phyloP scores from a whole-genome alignment of 495 filamentous ascomycete species.

The Achaetomiella virescens region DNA sequence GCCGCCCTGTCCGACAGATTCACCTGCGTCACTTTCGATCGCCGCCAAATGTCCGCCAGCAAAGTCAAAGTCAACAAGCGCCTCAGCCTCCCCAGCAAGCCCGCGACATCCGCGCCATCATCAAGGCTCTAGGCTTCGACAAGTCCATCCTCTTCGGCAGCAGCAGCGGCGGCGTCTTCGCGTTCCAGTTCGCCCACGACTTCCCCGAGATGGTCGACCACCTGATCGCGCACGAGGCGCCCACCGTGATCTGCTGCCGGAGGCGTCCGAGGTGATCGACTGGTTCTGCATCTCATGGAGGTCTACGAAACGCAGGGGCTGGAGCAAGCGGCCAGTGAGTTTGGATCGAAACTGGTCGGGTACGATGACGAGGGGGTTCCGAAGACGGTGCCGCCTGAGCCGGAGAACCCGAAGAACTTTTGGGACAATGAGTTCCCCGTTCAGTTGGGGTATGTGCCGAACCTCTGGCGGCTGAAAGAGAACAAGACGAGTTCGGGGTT shows the following conservation, averaged over 20 bases:
- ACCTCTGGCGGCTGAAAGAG: constrained; percentile 18
- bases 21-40: constrained; percentile 25
- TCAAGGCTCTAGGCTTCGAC: constrained; percentile 17
- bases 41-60: constrained; percentile 26
- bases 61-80: constrained; percentile 5
- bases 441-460: constrained; percentile 16
- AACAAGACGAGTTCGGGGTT: constrained; percentile 20
- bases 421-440: constrained; percentile 25
- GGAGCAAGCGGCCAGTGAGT: constrained; percentile 4
- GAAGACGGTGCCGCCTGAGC: background rate
- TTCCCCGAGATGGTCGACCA: constrained; percentile 22
- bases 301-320: constrained; percentile 17
- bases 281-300: constrained; percentile 12
- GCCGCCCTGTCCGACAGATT: constrained; percentile 14
- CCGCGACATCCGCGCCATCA: constrained; percentile 22
- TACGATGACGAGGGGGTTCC: constrained; percentile 20
- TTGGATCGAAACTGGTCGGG: constrained; percentile 12
- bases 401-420: constrained; percentile 17
- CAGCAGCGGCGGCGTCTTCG: constrained; percentile 26
- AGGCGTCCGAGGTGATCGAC: constrained; percentile 14
- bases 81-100: constrained; percentile 22
- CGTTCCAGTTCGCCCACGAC: constrained; percentile 25
- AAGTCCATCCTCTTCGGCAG: constrained; percentile 25
- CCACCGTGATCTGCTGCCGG: constrained; percentile 18
- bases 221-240: constrained; percentile 26